Percentiles rank a stretch among this genome's conserved stretches.
These are phyloP conservation scores for Perilla frutescens DNA, from an alignment of 257 asterid genomes.

Conservation along the genomic window DNA sequence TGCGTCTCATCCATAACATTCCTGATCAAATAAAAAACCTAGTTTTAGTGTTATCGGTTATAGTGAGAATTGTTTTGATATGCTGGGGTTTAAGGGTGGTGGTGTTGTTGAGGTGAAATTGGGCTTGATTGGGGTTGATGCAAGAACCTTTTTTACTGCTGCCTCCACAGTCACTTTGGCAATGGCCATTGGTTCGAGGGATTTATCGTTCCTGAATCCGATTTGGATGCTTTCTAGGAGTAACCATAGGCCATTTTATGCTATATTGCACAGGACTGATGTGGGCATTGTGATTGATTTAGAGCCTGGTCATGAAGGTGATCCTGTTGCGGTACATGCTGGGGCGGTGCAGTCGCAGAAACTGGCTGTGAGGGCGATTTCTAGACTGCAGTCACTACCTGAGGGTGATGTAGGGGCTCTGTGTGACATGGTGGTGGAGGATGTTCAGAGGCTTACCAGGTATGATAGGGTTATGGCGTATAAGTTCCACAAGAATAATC, in stretches of 20 bases:
- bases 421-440: conserved; percentile 65
- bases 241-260: conserved; percentile 56
- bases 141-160: conserved; percentile 53
- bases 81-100: conserved; percentile 47
- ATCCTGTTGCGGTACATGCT: conserved; percentile 51
- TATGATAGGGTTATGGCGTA: conserved; percentile 77
- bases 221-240: conserved; percentile 56
- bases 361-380: conserved; percentile 56
- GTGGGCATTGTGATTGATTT: conserved; percentile 71
- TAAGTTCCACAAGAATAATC: conserved; percentile 69
- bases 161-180: conserved; percentile 48
- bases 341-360: conserved; percentile 65
- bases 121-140: conserved; percentile 60
- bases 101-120: conserved; percentile 8
- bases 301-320: conserved; percentile 61
- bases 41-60: conserved; percentile 47
- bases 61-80: conserved; percentile 61
- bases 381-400: conserved; percentile 61
- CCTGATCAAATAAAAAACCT: conserved; percentile 56
- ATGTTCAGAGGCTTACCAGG: conserved; percentile 63
- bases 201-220: conserved; percentile 65
- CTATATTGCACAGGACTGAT: conserved; percentile 69
- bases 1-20: conserved; percentile 54
- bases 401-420: conserved; percentile 60
- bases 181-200: conserved; percentile 46